Percentiles rank a stretch among this genome's conserved stretches.
Evolutionary conservation across 176 grass and related monocot species (phyloP).

Genomic region (Pontederia crassipes): DNA sequence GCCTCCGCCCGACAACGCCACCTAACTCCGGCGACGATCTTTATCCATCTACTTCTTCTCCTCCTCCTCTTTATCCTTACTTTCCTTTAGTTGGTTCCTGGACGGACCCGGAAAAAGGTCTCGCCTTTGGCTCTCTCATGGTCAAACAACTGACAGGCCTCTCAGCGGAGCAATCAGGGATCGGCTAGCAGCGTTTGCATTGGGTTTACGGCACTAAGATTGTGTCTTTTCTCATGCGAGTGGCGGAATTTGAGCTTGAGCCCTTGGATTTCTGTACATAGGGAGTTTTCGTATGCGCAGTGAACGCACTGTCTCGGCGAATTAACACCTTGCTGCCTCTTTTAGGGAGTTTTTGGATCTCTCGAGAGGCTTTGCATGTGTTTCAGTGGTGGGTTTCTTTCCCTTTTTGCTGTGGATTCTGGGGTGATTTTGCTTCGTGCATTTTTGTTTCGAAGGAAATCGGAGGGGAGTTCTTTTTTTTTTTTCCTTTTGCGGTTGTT

Average conservation of each 20-base stretch:
- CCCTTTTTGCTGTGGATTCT: too few species aligned
- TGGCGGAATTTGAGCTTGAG: neutral
- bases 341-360: too few species aligned
- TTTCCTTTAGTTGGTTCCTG: neutral
- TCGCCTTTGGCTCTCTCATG: constrained; percentile 7
- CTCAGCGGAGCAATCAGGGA: constrained; percentile 19
- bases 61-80: constrained; percentile 14
- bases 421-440: too few species aligned
- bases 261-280: neutral
- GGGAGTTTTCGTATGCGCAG: neutral
- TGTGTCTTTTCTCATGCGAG: neutral
- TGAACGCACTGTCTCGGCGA: too few species aligned
- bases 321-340: too few species aligned
- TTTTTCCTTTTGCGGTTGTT: neutral
- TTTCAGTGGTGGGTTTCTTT: too few species aligned
- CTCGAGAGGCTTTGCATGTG: too few species aligned
- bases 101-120: neutral
- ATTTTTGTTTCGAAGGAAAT: too few species aligned
- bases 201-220: constrained; percentile 7
- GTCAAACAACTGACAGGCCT: constrained; percentile 4
- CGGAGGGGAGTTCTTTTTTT: neutral
- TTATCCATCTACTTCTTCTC: constrained; percentile 19
- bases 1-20: too few species aligned
- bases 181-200: constrained; percentile 12
- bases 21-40: too few species aligned